Evolutionary conservation across 2,329 filamentous ascomycete species (phyloP).

Genomic region (Chaetomiaceae sp.): DNA sequence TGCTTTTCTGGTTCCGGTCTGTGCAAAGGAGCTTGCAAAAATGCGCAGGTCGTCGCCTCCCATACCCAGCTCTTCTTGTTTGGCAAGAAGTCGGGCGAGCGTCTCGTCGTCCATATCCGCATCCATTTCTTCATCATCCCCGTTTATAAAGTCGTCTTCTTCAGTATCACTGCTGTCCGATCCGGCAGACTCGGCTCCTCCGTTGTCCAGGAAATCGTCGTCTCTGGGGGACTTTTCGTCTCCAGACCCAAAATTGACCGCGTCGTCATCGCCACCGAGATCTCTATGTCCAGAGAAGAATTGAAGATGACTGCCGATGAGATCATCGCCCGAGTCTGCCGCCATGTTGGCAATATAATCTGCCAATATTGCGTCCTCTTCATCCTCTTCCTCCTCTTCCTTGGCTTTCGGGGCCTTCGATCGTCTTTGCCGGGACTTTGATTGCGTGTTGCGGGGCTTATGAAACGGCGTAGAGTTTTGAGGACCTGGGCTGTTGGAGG

Average conservation of each 20-base stretch:
- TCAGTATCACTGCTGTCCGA: slow-evolving; percentile 12
- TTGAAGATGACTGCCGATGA: slow-evolving; percentile 20
- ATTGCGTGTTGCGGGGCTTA: background rate
- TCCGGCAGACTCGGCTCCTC: background rate
- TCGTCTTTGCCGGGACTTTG: slow-evolving; percentile 1
- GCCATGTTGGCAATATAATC: slow-evolving; percentile 69
- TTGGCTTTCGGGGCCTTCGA: background rate
- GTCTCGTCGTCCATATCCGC: slow-evolving; percentile 61
- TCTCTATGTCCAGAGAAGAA: slow-evolving; percentile 34
- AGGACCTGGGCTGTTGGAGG: background rate
- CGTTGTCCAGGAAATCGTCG: slow-evolving; percentile 32
- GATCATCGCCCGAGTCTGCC: slow-evolving; percentile 36
- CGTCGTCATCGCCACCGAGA: slow-evolving; percentile 41
- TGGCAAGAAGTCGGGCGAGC: slow-evolving; percentile 55
- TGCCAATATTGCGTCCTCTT: slow-evolving; percentile 52
- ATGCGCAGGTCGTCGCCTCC: slow-evolving; percentile 54
- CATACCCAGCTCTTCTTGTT: slow-evolving; percentile 60
- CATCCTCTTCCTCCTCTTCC: slow-evolving; percentile 25
- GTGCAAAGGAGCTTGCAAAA: slow-evolving; percentile 44
- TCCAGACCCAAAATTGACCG: slow-evolving; percentile 30
- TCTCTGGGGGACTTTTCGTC: slow-evolving; percentile 37
- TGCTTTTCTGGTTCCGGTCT: slow-evolving; percentile 20
- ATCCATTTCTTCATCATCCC: slow-evolving; percentile 41
- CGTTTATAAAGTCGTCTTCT: slow-evolving; percentile 23
- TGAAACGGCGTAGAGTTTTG: background rate